Percentiles rank a stretch among this genome's conserved stretches.
These are phyloP conservation scores for Ophiorrhiza pumila DNA, from an alignment of 257 asterid genomes.

Conservation along the genomic window DNA sequence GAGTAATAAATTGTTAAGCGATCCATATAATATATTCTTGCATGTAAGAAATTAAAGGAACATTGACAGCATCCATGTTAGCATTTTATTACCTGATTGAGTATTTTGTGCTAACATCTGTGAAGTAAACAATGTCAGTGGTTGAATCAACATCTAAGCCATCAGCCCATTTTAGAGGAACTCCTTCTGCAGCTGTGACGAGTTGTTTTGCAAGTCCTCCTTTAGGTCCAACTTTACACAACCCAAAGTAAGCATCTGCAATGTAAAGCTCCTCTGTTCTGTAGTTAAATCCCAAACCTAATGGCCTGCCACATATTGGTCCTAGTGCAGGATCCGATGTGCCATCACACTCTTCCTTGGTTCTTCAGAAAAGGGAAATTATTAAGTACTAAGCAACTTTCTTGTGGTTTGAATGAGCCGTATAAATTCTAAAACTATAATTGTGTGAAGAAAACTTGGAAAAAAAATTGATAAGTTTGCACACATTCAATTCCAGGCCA, in stretches of 20 bases:
- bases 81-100: background rate
- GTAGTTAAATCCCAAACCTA: constrained; percentile 43
- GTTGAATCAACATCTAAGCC: constrained; percentile 6
- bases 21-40: no score
- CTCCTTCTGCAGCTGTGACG: background rate
- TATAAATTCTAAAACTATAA: no score
- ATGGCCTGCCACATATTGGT: constrained; percentile 41
- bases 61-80: background rate
- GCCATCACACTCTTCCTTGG: constrained; percentile 45
- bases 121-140: constrained; percentile 10
- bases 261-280: constrained; percentile 36
- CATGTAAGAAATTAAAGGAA: no score
- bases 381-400: no score
- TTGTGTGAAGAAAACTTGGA: no score
- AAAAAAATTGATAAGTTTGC: no score
- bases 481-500: no score
- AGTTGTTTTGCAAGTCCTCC: constrained; percentile 20
- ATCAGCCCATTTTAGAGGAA: constrained; percentile 14
- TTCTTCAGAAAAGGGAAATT: constrained; percentile 15
- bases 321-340: constrained; percentile 7
- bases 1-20: no score
- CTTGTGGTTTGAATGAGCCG: no score
- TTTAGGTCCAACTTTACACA: constrained; percentile 8
- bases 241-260: constrained; percentile 34
- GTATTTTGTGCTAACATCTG: constrained; percentile 5